A percentile compares a stretch with the other conserved stretches of the same genome.
These are phyloP conservation scores for Musa schizocarpa DNA, from an alignment of 176 grass and related monocot species.

Conservation along the genomic window DNA sequence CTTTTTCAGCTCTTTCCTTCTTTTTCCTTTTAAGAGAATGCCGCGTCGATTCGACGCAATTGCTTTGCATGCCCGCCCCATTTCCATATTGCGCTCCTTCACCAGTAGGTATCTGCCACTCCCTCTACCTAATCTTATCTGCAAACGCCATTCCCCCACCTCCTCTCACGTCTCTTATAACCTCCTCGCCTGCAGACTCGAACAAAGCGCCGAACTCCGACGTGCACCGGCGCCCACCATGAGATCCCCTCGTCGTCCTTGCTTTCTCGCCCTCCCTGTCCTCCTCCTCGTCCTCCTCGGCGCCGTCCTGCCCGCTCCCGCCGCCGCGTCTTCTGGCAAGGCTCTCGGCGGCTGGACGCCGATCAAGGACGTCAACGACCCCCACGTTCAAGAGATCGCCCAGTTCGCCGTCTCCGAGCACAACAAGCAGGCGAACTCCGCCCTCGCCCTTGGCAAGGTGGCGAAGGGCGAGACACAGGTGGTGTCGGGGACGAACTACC, in stretches of 20 bases:
- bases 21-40: too few relatives aligned
- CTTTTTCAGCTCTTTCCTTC: too few relatives aligned
- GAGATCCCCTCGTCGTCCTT: constrained; percentile 52
- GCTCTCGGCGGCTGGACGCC: background rate
- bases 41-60: too few relatives aligned
- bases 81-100: background rate
- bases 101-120: too few relatives aligned
- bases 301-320: constrained; percentile 27
- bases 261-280: constrained; percentile 58
- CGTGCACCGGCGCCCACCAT: constrained; percentile 34
- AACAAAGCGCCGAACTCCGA: constrained; percentile 34
- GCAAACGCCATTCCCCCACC: too few relatives aligned
- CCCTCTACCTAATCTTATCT: too few relatives aligned
- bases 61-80: background rate
- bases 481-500: constrained; percentile 53
- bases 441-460: constrained; percentile 29
- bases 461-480: constrained; percentile 1
- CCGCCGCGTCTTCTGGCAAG: constrained; percentile 40
- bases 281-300: constrained; percentile 65
- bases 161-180: too few relatives aligned
- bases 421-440: constrained; percentile 67
- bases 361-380: background rate
- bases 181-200: constrained; percentile 56
- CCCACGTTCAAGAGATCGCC: background rate
- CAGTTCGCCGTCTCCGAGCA: background rate